Conservation (phyloP, 495 filamentous ascomycete genomes). For the Recurvomyces mirabilis region DNA sequence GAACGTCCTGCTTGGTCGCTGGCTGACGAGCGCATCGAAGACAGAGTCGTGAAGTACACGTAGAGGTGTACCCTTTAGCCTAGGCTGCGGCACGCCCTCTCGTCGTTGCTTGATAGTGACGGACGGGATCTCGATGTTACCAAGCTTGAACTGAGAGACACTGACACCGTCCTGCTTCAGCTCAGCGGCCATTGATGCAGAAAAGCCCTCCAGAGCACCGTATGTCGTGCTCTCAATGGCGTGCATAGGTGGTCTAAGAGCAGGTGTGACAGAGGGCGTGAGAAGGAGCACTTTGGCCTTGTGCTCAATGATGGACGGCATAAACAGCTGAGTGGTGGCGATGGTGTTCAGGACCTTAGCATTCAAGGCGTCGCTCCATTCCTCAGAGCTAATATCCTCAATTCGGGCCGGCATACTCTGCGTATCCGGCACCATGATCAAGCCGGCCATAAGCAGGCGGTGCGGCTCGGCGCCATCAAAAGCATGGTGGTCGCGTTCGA, state of each 20-base stretch:
- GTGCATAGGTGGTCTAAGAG: constrained; percentile 73
- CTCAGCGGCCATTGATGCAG: constrained; percentile 62
- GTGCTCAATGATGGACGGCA: constrained; percentile 59
- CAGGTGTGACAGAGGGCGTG: constrained; percentile 73
- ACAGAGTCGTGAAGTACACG: constrained; percentile 72
- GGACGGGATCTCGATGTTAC: constrained; percentile 61
- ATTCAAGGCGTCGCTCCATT: constrained; percentile 82
- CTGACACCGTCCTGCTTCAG: constrained; percentile 57
- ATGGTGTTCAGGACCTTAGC: constrained; percentile 87
- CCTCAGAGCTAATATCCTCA: constrained; percentile 66
- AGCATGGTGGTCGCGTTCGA: constrained; percentile 60
- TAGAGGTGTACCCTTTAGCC: constrained; percentile 51
- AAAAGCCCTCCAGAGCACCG: constrained; percentile 70
- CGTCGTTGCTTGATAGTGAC: constrained; percentile 23
- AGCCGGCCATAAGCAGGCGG: constrained; percentile 59
- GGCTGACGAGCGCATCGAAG: constrained; percentile 67
- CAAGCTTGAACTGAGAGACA: constrained; percentile 75
- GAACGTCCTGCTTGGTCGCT: constrained; percentile 40
- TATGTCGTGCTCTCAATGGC: constrained; percentile 68
- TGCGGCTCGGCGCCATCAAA: constrained; percentile 61
- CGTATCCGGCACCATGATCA: constrained; percentile 65
- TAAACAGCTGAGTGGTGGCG: constrained; percentile 71
- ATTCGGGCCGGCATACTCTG: constrained; percentile 62
- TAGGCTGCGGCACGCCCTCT: constrained; percentile 20
- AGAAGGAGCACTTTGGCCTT: constrained; percentile 56